phyloP scores from a whole-genome alignment of 768 basidiomycete genomes.

The Dendrothele bispora region DNA sequence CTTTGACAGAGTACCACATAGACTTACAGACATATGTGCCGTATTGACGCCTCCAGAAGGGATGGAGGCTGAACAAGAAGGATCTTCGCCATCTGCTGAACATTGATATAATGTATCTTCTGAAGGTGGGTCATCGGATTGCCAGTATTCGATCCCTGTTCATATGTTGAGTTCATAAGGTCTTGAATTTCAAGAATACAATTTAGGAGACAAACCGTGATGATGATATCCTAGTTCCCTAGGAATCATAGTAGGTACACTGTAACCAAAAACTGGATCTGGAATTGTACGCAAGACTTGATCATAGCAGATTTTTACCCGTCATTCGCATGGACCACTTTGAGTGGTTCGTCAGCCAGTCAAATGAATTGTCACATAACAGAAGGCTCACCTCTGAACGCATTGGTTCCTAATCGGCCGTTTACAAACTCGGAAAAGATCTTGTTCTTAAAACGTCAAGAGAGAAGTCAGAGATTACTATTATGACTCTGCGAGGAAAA shows the following conservation, averaged over 20 bases:
- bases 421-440: slow-evolving; percentile 47
- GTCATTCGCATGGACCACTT: slow-evolving; percentile 55
- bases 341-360: background rate
- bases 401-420: slow-evolving; percentile 34
- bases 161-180: background rate
- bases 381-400: slow-evolving; percentile 39
- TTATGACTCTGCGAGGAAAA: background rate
- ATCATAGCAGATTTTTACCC: slow-evolving; percentile 28
- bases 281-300: background rate
- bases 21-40: slow-evolving; percentile 46
- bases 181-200: background rate
- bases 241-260: slow-evolving; percentile 54
- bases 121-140: slow-evolving; percentile 39
- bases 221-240: slow-evolving; percentile 50
- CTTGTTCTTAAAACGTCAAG: too few relatives aligned
- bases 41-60: slow-evolving; percentile 44
- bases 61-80: slow-evolving; percentile 45
- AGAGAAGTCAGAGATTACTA: too few relatives aligned
- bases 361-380: background rate
- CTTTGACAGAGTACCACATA: too few relatives aligned
- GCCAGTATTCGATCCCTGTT: slow-evolving; percentile 54
- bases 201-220: slow-evolving; percentile 35
- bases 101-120: slow-evolving; percentile 42
- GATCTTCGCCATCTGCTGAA: slow-evolving; percentile 47
- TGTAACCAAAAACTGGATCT: slow-evolving; percentile 13